Percentiles rank a stretch among this genome's conserved stretches.
Conservation (phyloP, 257 asterid genomes). For the Plantago major region DNA sequence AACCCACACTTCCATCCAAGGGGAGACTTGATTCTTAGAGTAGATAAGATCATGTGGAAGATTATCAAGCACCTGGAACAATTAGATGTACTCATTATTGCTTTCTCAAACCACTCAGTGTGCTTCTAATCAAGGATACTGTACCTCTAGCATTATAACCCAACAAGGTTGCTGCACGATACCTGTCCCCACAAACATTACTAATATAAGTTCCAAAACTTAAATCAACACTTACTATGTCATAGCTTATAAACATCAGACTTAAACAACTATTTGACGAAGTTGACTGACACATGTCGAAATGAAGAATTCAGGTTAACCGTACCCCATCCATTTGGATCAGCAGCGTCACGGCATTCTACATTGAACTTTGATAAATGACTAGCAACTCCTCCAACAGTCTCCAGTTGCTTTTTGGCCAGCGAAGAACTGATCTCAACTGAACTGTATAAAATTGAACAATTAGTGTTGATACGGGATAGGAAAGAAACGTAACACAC, state of each 20-base stretch:
- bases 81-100: too few relatives aligned
- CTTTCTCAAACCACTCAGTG: too few relatives aligned
- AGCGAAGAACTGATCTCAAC: slow-evolving; percentile 95
- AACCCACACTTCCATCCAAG: slow-evolving; percentile 99
- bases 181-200: slow-evolving; percentile 51
- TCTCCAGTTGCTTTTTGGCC: slow-evolving; percentile 82
- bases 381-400: slow-evolving; percentile 74
- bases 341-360: slow-evolving; percentile 94
- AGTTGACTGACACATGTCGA: background rate
- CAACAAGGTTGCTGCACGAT: slow-evolving; percentile 82
- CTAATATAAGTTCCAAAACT: slow-evolving; percentile 12
- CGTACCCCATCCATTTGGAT: slow-evolving; percentile 88
- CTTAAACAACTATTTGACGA: background rate
- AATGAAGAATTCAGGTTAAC: slow-evolving; percentile 2
- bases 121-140: slow-evolving; percentile 10
- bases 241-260: background rate
- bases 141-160: slow-evolving; percentile 98
- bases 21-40: slow-evolving; percentile 72
- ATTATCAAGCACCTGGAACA: slow-evolving; percentile 87
- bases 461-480: slow-evolving; percentile 15
- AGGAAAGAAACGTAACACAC: slow-evolving; percentile 15
- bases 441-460: slow-evolving; percentile 58
- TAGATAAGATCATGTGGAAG: slow-evolving; percentile 94
- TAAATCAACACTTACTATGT: background rate
- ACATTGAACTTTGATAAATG: slow-evolving; percentile 70